A percentile compares a stretch with the other conserved stretches of the same genome.
Conservation (phyloP, 257 asterid genomes). For the Dorcoceras hygrometricum region DNA sequence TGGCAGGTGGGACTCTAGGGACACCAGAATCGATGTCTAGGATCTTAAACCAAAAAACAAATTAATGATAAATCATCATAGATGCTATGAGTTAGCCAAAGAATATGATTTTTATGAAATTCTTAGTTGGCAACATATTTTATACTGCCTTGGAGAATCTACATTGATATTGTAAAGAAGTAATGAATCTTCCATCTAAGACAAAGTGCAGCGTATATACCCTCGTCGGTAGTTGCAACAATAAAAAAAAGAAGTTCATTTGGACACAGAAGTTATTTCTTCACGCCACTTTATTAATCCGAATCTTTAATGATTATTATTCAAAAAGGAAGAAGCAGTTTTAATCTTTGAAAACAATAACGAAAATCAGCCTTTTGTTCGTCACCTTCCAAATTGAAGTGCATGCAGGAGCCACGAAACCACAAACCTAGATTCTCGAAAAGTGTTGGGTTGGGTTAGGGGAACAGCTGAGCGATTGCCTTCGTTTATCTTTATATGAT, state of each 20-base stretch:
- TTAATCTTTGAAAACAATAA: background rate
- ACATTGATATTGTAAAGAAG: slow-evolving; percentile 3
- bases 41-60: slow-evolving; percentile 41
- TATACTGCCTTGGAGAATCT: background rate
- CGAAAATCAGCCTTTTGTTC: background rate
- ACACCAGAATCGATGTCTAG: slow-evolving; percentile 53
- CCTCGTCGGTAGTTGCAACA: background rate
- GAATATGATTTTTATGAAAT: background rate
- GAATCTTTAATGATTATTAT: no score
- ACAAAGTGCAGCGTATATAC: background rate
- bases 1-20: slow-evolving; percentile 94
- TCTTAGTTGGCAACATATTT: background rate
- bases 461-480: no score
- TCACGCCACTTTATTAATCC: background rate
- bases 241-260: background rate
- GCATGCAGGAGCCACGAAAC: background rate
- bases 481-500: no score
- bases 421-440: background rate
- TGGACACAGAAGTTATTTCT: no score
- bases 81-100: background rate
- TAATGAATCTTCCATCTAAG: background rate
- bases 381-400: background rate
- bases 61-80: slow-evolving; percentile 16
- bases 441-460: no score
- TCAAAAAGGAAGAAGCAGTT: background rate